Percentiles rank a stretch among this genome's conserved stretches.
Evolutionary conservation across 495 filamentous ascomycete species (phyloP).

Genomic region (Pseudoneurospora amorphoporcata): DNA sequence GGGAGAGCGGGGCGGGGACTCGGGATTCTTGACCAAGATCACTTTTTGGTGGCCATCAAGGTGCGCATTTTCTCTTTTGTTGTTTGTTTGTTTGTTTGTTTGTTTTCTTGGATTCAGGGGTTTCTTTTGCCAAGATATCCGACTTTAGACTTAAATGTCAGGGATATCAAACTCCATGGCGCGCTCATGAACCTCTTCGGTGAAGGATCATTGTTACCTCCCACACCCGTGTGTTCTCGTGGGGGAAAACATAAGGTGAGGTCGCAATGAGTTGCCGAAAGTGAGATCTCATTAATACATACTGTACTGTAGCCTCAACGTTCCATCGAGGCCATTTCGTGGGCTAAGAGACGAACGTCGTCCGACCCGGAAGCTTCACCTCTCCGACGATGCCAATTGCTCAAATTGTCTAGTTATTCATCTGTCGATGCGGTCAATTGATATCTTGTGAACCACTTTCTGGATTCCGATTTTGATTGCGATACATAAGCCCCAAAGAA

Average conservation of each 20-base stretch:
- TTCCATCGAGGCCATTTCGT: neutral
- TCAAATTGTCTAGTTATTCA: neutral
- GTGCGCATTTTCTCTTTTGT: neutral
- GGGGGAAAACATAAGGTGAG: neutral
- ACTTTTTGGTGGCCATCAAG: neutral
- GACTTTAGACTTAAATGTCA: neutral
- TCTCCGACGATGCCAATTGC: neutral
- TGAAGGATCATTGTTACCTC: too few relatives aligned
- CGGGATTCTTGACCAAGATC: neutral
- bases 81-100: neutral
- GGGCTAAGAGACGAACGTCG: neutral
- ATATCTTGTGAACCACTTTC: neutral
- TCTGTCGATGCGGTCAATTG: neutral
- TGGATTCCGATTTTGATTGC: too few relatives aligned
- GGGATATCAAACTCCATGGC: neutral
- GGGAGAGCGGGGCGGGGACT: neutral
- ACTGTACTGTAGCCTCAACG: neutral
- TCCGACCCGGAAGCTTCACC: neutral
- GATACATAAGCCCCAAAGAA: neutral
- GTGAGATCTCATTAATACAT: neutral
- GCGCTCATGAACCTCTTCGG: neutral
- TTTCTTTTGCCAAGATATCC: neutral
- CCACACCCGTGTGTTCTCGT: neutral
- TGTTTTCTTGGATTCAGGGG: neutral
- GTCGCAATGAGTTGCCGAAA: neutral